Base-by-base conservation (phyloP, 2,329 filamentous ascomycete genomes). In the Phaeosphaeriaceae sp. region DNA sequence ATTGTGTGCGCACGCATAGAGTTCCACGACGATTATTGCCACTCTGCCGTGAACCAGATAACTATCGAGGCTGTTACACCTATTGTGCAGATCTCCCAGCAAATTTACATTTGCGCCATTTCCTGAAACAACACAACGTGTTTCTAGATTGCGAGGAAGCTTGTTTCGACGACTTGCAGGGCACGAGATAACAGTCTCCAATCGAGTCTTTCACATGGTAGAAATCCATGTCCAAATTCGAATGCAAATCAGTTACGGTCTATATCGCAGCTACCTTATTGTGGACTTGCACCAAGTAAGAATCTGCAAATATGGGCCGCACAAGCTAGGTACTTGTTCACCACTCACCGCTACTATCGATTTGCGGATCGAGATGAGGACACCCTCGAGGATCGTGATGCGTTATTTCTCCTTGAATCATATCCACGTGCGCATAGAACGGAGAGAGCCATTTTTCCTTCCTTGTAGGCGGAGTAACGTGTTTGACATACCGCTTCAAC, bases 151-250 rank as follows among this genome's bases (percentile, higher is more conserved):
- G 31, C 31, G 31, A 7, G 3, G 41, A 44, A 44, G 41, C 41
- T 44, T 44, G 41, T 44, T 44, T 44, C 41, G 41, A 44, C 41
- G 41, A 21, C 41, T 44, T 44, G 41, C 41, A 44, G 41, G n/a
- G 31, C 31, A 13, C 31, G 13, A 36, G 31, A 36, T 11, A 36
- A 15, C 6, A 36, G 31, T 36, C 7, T 31, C 25, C 3, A 15
- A 27, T 27, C 13, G 31, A 15, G 13, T 3, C 13, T 36, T 36
- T 36, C 31, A 13, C 31, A 15, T 15, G 31, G 31, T 11, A 9
- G 25, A 7, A 36, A 36, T 13, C 13, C 31, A 13, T 31, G 25
- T 31, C 25, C 25, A 36, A 11, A 36, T 36, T 11, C 31, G 31
- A 11, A 36, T 15, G 3, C 13, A 13, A 36, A 36, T 15, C 31